Evolutionary conservation across 768 basidiomycete genomes (phyloP), one percentile per base, ranked within the genome.

Genomic region (Lactarius deliciosus): DNA sequence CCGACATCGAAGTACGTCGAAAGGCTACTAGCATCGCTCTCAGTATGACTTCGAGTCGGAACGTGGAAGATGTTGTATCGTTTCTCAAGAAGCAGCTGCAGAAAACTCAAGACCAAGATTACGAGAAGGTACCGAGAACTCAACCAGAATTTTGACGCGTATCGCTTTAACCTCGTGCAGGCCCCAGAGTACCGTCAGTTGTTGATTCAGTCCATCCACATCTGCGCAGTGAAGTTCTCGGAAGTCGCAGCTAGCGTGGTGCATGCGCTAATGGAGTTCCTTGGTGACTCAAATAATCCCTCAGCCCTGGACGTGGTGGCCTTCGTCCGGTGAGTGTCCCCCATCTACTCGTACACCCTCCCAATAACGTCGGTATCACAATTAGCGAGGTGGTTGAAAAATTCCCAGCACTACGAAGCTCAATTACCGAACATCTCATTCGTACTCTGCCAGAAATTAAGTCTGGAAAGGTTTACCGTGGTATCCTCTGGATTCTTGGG

Each of bases 31-130:
- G 80, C 64, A 92, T 98, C 68, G 93, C 94, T 15, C 78, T 98
- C 62, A 92, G 88, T 75, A 93, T 98, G 91, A 92, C 94, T 0
- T 90, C 92, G 18, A 92, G 91, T 71, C 81, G 96, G 60, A 99
- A 97, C 69, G 94, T 98, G 16, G 97, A 98, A 74, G 97, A 98
- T 60, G 94, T 98, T 1, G 96, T 96, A 1, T 75, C 91, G 3
- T 96, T 97, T 85, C 82, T 99, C 73, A 98, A 98, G 84, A 99
- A 98, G 77, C 96, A 98, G 74, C 82, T 99, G n/a, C 86, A 91
- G 72, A 89, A 87, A 75, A 98, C 96, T 0, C 87, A 97, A 71
- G 95, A 96, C 71, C 84, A 88, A 50, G 92, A 95, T 64, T 92
- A 89, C 68, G 96, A 98, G 75, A 98, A 98, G 83, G 94, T 92